Base-by-base conservation (phyloP, 169 alveolate species). In the Eimeria necatrix region DNA sequence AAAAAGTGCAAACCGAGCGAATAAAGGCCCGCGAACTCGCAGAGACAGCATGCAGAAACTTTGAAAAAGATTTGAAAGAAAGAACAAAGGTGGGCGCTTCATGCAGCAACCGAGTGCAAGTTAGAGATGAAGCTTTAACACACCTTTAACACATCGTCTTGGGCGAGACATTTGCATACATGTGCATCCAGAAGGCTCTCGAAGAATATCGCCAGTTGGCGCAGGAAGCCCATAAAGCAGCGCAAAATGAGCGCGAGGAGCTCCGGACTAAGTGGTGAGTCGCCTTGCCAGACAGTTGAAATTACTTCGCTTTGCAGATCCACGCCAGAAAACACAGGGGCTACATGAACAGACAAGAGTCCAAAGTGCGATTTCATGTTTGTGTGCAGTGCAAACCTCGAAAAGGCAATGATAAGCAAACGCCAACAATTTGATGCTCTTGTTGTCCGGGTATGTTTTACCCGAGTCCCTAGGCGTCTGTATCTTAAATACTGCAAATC, bases 171-270 rank as follows among this genome's bases (percentile, higher is more conserved):
- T 32, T 32, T 32, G 41, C 41, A 2, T 0, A 32, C 41, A 8
- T 73, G 10, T 5, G 24, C 78, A 14, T 52, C 16, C 90, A 90
- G 94, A 76, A 80, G 16, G 94, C 94, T 4, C 90, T 90, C 56
- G 90, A 90, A 46, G 89, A 90, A 60, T 90, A 90, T 26, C 94
- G 94, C 14, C 81, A 56, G n/a, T 68, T 90, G 59, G 94, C 88
- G 12, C 94, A 90, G 61, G 83, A 90, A 60, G 94, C 94, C 22
- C 94, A 90, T 18, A 90, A 74, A 49, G 94, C 94, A 26, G 94
- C 94, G 12, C 88, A 90, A 59, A 78, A 64, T 46, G 94, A 90
- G 41, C 76, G 90, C 32, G 94, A 90, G 90, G 90, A 90, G 24
- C 94, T 90, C 9, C 60, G 59, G 53, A 32, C 56, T 14, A 90